A percentile compares a stretch with the other conserved stretches of the same genome.
Conservation (phyloP, 345 rosid species). For the Adansonia digitata region DNA sequence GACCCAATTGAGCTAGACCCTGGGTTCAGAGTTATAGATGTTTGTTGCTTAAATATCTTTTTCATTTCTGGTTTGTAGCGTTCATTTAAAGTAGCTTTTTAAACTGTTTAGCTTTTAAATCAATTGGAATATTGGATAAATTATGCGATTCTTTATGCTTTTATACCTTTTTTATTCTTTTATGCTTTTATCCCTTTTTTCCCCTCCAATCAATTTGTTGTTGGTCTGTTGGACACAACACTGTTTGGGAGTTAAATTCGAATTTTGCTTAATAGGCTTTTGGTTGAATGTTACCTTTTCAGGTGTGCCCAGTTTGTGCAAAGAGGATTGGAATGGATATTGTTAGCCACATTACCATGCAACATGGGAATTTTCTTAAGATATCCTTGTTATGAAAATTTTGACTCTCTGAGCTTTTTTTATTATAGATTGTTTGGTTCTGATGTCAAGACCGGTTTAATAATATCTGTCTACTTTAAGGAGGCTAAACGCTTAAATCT, state of each 20-base stretch:
- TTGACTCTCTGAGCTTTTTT: neutral
- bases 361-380: constrained; percentile 66
- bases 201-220: neutral
- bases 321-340: constrained; percentile 67
- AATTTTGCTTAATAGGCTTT: constrained; percentile 1
- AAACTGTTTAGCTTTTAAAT: neutral
- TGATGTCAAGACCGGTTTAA: neutral
- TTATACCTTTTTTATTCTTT: neutral
- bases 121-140: neutral
- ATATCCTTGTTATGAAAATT: constrained; percentile 52
- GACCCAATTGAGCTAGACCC: too few relatives aligned
- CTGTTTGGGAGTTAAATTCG: neutral
- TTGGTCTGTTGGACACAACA: neutral
- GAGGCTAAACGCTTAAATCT: neutral
- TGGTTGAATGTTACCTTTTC: constrained; percentile 27
- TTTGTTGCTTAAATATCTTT: neutral
- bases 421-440: neutral
- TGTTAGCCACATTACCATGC: constrained; percentile 66
- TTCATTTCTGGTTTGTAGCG: neutral
- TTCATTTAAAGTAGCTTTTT: neutral
- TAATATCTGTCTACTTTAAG: neutral
- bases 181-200: neutral
- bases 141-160: neutral
- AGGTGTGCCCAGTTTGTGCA: constrained; percentile 76
- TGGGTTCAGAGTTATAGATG: too few relatives aligned